Percentiles rank a stretch among this genome's conserved stretches.
These are phyloP conservation scores for Cyclocybe cylindracea DNA, from an alignment of 768 basidiomycete genomes.

Conservation along the genomic window DNA sequence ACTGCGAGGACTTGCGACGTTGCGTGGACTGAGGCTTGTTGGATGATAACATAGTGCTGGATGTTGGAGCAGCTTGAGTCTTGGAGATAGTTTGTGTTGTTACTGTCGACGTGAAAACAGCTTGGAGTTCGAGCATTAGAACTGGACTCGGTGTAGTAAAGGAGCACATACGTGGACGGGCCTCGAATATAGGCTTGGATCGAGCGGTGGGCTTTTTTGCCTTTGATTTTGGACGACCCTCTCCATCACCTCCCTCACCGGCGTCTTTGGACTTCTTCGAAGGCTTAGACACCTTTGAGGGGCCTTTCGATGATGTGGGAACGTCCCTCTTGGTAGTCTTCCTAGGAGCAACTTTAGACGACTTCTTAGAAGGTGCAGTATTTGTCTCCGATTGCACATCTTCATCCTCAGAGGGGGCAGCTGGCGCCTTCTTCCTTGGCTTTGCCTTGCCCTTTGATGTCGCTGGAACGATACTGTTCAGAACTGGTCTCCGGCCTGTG, in stretches of 20 bases:
- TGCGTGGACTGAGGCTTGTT: not conserved
- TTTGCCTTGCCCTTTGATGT: too few relatives aligned
- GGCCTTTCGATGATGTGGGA: slow-evolving; percentile 5
- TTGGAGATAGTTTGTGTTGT: not conserved
- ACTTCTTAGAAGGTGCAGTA: not conserved
- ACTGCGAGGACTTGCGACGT: slow-evolving; percentile 8
- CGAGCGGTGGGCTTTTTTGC: not conserved
- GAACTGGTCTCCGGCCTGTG: too few relatives aligned
- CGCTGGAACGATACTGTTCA: too few relatives aligned
- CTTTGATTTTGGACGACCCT: slow-evolving; percentile 1
- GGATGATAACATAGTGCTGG: not conserved
- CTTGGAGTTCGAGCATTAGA: not conserved
- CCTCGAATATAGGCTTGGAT: not conserved
- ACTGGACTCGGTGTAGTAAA: not conserved
- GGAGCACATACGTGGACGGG: not conserved
- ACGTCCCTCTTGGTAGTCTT: not conserved
- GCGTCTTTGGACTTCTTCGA: not conserved
- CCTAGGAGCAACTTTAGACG: not conserved
- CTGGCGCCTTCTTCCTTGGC: too few relatives aligned
- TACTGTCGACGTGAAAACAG: too few relatives aligned
- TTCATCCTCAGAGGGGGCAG: too few relatives aligned
- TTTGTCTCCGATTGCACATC: too few relatives aligned
- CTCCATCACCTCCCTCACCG: not conserved
- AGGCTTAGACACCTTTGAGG: slow-evolving; percentile 1
- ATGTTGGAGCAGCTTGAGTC: not conserved